Conservation (phyloP, 2,329 filamentous ascomycete genomes). For the Diaporthe eres region DNA sequence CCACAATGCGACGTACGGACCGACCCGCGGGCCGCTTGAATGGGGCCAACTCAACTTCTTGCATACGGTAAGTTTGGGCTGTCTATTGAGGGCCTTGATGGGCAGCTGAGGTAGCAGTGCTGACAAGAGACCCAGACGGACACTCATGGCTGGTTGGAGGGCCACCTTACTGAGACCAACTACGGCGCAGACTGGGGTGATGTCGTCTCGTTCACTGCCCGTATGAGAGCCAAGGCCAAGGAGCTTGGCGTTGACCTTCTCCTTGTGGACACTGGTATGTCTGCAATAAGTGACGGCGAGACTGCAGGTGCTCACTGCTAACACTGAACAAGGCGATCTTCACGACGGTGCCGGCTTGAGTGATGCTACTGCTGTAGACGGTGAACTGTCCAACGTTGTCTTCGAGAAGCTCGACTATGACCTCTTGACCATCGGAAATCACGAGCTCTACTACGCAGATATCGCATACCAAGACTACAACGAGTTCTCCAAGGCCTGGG, state of each 20-base stretch:
- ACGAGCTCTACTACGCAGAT: slow-evolving; percentile 75
- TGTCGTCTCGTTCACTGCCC: slow-evolving; percentile 71
- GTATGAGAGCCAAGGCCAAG: slow-evolving; percentile 71
- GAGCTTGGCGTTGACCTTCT: slow-evolving; percentile 71
- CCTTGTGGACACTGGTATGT: slow-evolving; percentile 67
- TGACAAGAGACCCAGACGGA: slow-evolving; percentile 58
- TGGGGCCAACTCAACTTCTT: slow-evolving; percentile 76
- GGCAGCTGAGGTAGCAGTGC: neutral
- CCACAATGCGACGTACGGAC: slow-evolving; percentile 57
- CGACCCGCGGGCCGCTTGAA: slow-evolving; percentile 61
- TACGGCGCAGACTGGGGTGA: slow-evolving; percentile 78
- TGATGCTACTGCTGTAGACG: slow-evolving; percentile 72
- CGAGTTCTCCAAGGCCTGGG: slow-evolving; percentile 70
- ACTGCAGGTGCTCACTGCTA: neutral
- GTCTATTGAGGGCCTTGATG: neutral
- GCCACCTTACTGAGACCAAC: slow-evolving; percentile 72
- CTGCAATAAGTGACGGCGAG: slow-evolving; percentile 46
- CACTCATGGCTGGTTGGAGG: slow-evolving; percentile 73
- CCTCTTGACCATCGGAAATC: slow-evolving; percentile 65
- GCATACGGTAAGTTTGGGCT: slow-evolving; percentile 60
- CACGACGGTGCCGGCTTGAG: slow-evolving; percentile 76
- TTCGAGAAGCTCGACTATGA: slow-evolving; percentile 60
- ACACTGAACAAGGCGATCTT: slow-evolving; percentile 62
- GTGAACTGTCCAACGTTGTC: slow-evolving; percentile 64
- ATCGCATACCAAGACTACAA: slow-evolving; percentile 74